Evolutionary conservation across 73 alveolate genomes (phyloP).

Genomic region (Paraurostyla sp.): DNA sequence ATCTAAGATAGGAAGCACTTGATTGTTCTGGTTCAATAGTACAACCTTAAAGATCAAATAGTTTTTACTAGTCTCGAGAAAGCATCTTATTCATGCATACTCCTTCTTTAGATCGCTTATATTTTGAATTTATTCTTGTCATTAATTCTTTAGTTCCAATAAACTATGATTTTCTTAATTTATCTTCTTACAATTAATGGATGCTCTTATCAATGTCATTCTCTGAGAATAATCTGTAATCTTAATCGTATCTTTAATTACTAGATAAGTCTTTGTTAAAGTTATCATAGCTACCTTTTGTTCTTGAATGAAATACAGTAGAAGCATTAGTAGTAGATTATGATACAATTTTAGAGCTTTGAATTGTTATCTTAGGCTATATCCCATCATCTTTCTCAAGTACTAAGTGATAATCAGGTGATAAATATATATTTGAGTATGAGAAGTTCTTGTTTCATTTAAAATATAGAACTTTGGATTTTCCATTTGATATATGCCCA

Average conservation of each 20-base stretch:
- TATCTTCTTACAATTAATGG: not conserved
- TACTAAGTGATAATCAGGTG: slow-evolving; percentile 41
- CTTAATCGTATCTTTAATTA: not conserved
- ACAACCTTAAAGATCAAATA: not conserved
- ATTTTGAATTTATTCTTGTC: slow-evolving; percentile 20
- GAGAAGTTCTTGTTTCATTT: not conserved
- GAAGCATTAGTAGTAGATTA: not conserved
- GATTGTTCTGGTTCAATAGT: not conserved
- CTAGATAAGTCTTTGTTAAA: not conserved
- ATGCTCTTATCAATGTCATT: too few species aligned
- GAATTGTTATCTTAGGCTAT: slow-evolving; percentile 8
- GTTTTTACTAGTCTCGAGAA: slow-evolving; percentile 1
- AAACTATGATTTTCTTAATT: not conserved
- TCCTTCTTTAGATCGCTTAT: not conserved
- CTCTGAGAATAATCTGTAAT: not conserved
- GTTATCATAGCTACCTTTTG: not conserved
- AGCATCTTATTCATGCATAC: slow-evolving; percentile 21
- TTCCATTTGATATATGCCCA: not conserved
- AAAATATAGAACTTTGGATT: slow-evolving; percentile 22
- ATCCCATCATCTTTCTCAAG: slow-evolving; percentile 46
- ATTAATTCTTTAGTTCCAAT: not conserved
- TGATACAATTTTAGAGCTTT: not conserved
- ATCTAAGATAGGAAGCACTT: not conserved
- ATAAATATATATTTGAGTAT: not conserved
- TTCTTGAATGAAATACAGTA: not conserved